phyloP scores from a whole-genome alignment of 2,329 filamentous ascomycete genomes.

The Botryotinia calthae region DNA sequence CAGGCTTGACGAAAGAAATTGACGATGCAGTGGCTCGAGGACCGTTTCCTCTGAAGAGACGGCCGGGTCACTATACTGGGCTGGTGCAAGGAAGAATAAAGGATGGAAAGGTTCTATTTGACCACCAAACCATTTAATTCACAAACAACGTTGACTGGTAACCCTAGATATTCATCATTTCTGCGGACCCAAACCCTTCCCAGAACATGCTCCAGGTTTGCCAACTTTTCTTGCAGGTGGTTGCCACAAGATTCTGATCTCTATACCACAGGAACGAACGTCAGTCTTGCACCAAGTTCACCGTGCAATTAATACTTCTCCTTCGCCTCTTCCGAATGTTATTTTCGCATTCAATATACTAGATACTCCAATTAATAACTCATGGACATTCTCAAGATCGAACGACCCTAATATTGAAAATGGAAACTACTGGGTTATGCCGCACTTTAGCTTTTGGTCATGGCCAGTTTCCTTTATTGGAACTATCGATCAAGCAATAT shows the following conservation, averaged over 20 bases:
- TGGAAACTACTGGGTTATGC: conserved; percentile 49
- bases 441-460: conserved; percentile 56
- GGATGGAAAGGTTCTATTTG: conserved; percentile 41
- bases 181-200: conserved; percentile 44
- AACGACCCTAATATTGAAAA: conserved; percentile 40
- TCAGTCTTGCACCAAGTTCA: conserved; percentile 55
- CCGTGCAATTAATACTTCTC: conserved; percentile 51
- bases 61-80: conserved; percentile 41
- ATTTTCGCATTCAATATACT: conserved; percentile 53
- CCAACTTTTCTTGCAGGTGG: conserved; percentile 10
- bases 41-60: conserved; percentile 43
- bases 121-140: neutral
- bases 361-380: conserved; percentile 46
- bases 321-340: conserved; percentile 48
- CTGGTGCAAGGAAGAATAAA: conserved; percentile 46
- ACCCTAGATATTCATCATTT: conserved; percentile 46
- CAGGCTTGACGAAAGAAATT: conserved; percentile 48
- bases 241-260: conserved; percentile 24
- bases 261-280: conserved; percentile 43
- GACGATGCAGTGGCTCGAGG: conserved; percentile 46
- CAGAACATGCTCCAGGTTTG: conserved; percentile 44
- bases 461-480: conserved; percentile 53
- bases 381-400: conserved; percentile 49
- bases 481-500: conserved; percentile 43
- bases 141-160: neutral